Evolutionary conservation across 78 protist genomes (phyloP).

Genomic region (Dictyostelium firmibasis): DNA sequence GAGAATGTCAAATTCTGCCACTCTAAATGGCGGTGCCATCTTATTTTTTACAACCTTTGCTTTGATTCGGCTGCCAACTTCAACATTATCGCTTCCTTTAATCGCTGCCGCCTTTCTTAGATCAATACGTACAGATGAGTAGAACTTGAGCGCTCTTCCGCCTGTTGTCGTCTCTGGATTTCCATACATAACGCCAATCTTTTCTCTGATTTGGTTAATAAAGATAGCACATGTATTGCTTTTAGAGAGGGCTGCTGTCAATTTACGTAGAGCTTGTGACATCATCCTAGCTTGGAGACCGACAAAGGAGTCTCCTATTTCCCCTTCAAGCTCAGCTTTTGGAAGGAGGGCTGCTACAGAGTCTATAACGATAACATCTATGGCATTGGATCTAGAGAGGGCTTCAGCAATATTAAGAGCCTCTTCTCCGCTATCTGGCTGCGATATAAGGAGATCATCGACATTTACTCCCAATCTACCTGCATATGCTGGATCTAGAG

Average conservation of each 20-base stretch:
- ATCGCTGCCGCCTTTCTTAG: slow-evolving; percentile 58
- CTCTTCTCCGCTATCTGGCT: slow-evolving; percentile 86
- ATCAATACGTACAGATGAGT: slow-evolving; percentile 54
- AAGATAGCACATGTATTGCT: slow-evolving; percentile 55
- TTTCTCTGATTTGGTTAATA: slow-evolving; percentile 82
- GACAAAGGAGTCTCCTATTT: slow-evolving; percentile 80
- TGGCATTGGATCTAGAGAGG: slow-evolving; percentile 28
- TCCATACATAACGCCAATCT: slow-evolving; percentile 88
- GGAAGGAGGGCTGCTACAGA: slow-evolving; percentile 86
- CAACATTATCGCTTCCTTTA: slow-evolving; percentile 60
- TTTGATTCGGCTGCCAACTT: slow-evolving; percentile 27
- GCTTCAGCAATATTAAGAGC: slow-evolving; percentile 81
- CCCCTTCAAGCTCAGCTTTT: slow-evolving; percentile 80
- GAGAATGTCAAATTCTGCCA: slow-evolving; percentile 81
- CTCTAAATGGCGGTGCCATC: slow-evolving; percentile 81
- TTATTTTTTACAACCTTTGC: slow-evolving; percentile 82
- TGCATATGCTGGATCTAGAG: slow-evolving; percentile 79
- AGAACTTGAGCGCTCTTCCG: slow-evolving; percentile 84
- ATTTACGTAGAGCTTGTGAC: slow-evolving; percentile 83
- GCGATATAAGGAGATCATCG: slow-evolving; percentile 68
- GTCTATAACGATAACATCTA: slow-evolving; percentile 81
- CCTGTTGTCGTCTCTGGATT: slow-evolving; percentile 83
- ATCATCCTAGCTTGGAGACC: slow-evolving; percentile 84
- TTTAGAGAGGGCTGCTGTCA: slow-evolving; percentile 52
- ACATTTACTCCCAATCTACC: slow-evolving; percentile 67